Base-by-base conservation (phyloP, 352 stramenopile species). In the Paralagenidium karlingii region DNA sequence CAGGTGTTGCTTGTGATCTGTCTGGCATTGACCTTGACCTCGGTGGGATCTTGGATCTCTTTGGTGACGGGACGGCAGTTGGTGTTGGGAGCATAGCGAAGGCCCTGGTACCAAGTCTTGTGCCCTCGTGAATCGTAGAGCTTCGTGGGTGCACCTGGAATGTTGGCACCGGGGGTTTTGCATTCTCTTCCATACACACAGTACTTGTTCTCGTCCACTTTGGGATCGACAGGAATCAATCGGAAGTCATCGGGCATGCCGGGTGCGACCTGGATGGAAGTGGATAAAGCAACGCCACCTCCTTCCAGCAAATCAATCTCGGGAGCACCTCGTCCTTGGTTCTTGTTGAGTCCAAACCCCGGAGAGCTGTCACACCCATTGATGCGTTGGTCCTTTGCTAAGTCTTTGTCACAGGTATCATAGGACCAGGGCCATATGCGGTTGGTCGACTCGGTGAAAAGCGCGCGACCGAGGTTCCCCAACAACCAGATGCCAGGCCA, bases 401-500 rank as follows among this genome's bases (percentile, higher is more conserved):
- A 48, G 42, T 58, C 47, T 1, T 43, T 25, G 57, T 96, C 48
- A 42, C 92, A 98, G 34, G 65, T 68, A 40, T 96, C 65, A 52
- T 93, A 97, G 34, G 60, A 93, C 85, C 86, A 98, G 0, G 93
- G 93, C 92, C 92, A 98, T 47, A 97, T 83, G 44, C 88, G 86
- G 55, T 90, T 93, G 0, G 84, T 96, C 0, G 68, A 86, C 1
- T 58, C 63, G 9, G 94, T 87, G 51, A 97, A 98, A 0, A 95
- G 91, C 7, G 91, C 87, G 34, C 93, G 51, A 6, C 86, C 90
- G n/a, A 98, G 62, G 58, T 97, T 97, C 3, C 93, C 93, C 18
- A 98, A 40, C 15, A 98, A 53, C 93, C 93, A 98, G 56, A 97
- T 83, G 12, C 89, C 93, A 3, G 92, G 90, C 90, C 90, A 98